A percentile compares a stretch with the other conserved stretches of the same genome.
phyloP scores from a whole-genome alignment of 1,284 basidiomycete genomes.

The Trametes polyzona region DNA sequence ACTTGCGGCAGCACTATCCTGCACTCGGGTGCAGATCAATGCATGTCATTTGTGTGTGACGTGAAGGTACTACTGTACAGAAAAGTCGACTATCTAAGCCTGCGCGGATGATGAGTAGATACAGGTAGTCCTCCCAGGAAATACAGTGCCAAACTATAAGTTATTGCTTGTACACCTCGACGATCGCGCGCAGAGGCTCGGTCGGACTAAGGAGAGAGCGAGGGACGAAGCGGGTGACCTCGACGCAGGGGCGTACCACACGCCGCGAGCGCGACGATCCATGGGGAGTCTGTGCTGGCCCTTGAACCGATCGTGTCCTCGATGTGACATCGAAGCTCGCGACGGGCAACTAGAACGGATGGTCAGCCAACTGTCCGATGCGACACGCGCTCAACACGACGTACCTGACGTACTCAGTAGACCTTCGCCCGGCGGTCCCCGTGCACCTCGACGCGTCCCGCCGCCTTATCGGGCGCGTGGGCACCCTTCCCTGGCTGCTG shows the following conservation, averaged over 20 bases:
- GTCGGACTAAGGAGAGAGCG: too few relatives aligned
- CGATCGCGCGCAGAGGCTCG: too few relatives aligned
- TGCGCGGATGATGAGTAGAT: too few relatives aligned
- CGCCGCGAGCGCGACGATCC: slow-evolving; percentile 1
- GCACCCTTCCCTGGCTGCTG: not conserved
- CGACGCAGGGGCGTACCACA: not conserved
- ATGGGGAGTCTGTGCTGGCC: not conserved
- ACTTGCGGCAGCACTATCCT: too few relatives aligned
- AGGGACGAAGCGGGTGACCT: not conserved
- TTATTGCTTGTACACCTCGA: too few relatives aligned
- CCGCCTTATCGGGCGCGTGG: not conserved
- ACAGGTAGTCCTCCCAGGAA: too few relatives aligned
- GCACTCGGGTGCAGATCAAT: too few relatives aligned
- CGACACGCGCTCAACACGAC: not conserved
- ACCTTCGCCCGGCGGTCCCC: not conserved
- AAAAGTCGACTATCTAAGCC: too few relatives aligned
- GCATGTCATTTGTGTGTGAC: too few relatives aligned
- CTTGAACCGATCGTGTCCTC: slow-evolving; percentile 2
- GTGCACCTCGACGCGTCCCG: not conserved
- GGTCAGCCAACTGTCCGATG: not conserved
- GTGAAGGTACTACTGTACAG: too few relatives aligned
- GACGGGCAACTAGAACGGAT: not conserved
- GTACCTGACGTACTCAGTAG: slow-evolving; percentile 6
- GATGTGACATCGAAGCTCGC: slow-evolving; percentile 2
- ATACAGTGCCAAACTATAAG: too few relatives aligned